Percentiles rank a stretch among this genome's conserved stretches.
Evolutionary conservation across 208 protist species (phyloP).

Genomic region (Leishmania gerbilli): DNA sequence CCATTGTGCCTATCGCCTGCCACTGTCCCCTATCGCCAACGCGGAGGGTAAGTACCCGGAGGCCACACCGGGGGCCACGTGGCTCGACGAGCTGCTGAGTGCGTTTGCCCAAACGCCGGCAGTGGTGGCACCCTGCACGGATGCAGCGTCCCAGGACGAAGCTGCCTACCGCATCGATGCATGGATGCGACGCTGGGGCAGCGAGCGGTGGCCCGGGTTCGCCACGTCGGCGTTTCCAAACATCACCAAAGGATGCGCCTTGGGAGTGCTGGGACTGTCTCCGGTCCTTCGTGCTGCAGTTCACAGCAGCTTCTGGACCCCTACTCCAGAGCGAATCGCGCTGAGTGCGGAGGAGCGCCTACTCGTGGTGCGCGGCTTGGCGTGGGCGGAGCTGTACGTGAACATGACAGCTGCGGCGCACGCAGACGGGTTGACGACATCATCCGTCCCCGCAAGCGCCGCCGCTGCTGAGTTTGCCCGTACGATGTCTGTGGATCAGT

Average conservation of each 20-base stretch:
- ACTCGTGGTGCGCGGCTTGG: slow-evolving; percentile 55
- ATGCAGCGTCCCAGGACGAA: background rate
- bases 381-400: slow-evolving; percentile 67
- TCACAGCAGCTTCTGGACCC: slow-evolving; percentile 26
- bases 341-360: slow-evolving; percentile 13
- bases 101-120: slow-evolving; percentile 26
- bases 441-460: slow-evolving; percentile 16
- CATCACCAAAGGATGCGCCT: slow-evolving; percentile 14
- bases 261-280: slow-evolving; percentile 27
- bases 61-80: slow-evolving; percentile 24
- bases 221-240: slow-evolving; percentile 19
- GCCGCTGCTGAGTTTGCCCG: slow-evolving; percentile 42
- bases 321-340: background rate
- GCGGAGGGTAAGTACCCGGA: slow-evolving; percentile 67
- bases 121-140: background rate
- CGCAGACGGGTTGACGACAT: background rate
- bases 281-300: slow-evolving; percentile 17
- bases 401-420: slow-evolving; percentile 22
- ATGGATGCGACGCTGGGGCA: slow-evolving; percentile 30
- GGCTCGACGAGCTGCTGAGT: slow-evolving; percentile 55
- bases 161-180: slow-evolving; percentile 8
- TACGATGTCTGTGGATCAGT: slow-evolving; percentile 48
- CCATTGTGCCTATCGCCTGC: slow-evolving; percentile 56
- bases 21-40: slow-evolving; percentile 63
- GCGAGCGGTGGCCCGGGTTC: slow-evolving; percentile 22